Evolutionary conservation across 345 rosid species (phyloP).

Genomic region (Populus nigra): DNA sequence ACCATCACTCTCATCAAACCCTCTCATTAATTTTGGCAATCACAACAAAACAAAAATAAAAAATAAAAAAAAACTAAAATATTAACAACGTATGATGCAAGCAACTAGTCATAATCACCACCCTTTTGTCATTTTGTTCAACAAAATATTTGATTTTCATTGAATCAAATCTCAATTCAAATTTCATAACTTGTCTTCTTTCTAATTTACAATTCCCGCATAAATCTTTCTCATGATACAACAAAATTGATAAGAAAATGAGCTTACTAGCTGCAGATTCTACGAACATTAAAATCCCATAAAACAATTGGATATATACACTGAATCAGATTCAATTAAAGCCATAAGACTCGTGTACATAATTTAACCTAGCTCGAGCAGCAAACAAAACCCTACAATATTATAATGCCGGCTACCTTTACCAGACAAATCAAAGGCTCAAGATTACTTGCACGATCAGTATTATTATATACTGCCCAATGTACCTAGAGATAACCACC

Average conservation of each 20-base stretch:
- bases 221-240: neutral
- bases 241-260: neutral
- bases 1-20: neutral
- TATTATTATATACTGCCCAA: neutral
- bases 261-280: neutral
- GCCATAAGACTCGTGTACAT: neutral
- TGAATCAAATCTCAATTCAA: neutral
- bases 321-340: neutral
- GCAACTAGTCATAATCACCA: neutral
- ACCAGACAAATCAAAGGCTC: constrained; percentile 6
- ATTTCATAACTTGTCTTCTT: neutral
- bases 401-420: constrained; percentile 16
- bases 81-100: neutral
- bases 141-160: neutral
- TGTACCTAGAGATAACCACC: constrained; percentile 17
- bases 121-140: neutral
- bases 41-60: neutral
- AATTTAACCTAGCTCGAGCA: neutral
- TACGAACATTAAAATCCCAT: neutral
- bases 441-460: neutral
- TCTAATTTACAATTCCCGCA: neutral
- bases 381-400: neutral
- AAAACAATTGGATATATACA: neutral
- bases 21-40: neutral
- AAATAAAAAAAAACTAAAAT: neutral